Evolutionary conservation across 768 basidiomycete genomes (phyloP).

Genomic region (Gelatoporia subvermispora): DNA sequence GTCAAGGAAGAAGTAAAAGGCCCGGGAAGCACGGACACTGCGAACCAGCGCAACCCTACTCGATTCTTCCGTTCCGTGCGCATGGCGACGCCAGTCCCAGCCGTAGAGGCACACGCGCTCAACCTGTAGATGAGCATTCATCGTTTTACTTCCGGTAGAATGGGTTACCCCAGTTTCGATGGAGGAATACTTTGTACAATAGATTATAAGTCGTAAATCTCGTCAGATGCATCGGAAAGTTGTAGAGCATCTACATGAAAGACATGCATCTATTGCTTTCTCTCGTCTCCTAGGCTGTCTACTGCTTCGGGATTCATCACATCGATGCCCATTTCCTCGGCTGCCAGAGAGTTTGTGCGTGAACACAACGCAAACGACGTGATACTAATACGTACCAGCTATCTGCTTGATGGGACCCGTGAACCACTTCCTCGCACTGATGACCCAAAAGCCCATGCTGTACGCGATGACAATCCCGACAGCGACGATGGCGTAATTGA

Average conservation of each 20-base stretch:
- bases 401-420: conserved; percentile 66
- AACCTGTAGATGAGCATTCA: too few species aligned
- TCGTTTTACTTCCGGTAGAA: too few species aligned
- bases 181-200: too few species aligned
- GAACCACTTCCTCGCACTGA: conserved; percentile 73
- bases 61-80: too few species aligned
- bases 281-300: conserved; percentile 6
- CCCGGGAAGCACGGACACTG: too few species aligned
- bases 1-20: neutral
- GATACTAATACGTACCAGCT: conserved; percentile 33
- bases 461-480: conserved; percentile 68
- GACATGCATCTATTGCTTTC: neutral
- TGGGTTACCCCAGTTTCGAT: too few species aligned
- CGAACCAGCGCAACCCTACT: too few species aligned
- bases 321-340: conserved; percentile 46
- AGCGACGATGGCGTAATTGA: conserved; percentile 74
- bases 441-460: conserved; percentile 62
- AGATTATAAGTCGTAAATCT: too few species aligned
- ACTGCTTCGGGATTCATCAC: conserved; percentile 35
- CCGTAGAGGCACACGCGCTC: too few species aligned
- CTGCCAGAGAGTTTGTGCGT: conserved; percentile 19
- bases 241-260: too few species aligned
- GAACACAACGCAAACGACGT: neutral
- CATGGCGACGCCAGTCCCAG: too few species aligned
- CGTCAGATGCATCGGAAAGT: too few species aligned